phyloP scores from a whole-genome alignment of 2,329 filamentous ascomycete genomes.

The Pyricularia grisea region DNA sequence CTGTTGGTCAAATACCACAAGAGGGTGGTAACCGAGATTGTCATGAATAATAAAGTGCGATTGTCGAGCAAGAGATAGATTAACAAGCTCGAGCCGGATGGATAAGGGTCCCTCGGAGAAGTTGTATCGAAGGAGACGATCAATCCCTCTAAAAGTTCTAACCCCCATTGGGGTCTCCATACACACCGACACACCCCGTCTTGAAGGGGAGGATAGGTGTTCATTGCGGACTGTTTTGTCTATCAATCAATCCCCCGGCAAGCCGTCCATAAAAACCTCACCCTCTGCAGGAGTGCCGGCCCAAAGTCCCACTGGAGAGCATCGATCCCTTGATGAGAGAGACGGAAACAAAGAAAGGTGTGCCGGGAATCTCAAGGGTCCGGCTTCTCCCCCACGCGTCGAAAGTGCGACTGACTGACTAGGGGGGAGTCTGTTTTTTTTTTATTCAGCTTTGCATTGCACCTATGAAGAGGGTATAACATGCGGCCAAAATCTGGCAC shows the following conservation, averaged over 20 bases:
- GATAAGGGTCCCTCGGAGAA: background rate
- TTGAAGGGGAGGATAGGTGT: background rate
- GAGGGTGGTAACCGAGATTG: background rate
- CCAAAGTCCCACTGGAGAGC: background rate
- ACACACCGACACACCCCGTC: background rate
- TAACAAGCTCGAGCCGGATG: background rate
- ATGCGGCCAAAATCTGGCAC: background rate
- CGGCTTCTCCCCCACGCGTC: background rate
- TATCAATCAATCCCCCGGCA: background rate
- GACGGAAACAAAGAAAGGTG: background rate
- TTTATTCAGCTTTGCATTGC: background rate
- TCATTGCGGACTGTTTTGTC: background rate
- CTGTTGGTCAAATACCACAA: background rate
- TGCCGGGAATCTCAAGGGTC: background rate
- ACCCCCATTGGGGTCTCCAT: background rate
- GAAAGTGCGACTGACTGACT: background rate
- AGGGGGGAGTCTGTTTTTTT: background rate
- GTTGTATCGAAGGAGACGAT: background rate
- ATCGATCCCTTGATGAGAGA: background rate
- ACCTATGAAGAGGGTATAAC: background rate
- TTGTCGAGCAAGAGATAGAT: background rate
- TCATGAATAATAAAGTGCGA: background rate
- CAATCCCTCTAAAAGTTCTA: background rate
- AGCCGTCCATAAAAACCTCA: background rate
- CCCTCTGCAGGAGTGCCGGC: background rate